A percentile compares a stretch with the other conserved stretches of the same genome.
phyloP scores from a whole-genome alignment of 2,329 filamentous ascomycete genomes.

The Verticillium longisporum region DNA sequence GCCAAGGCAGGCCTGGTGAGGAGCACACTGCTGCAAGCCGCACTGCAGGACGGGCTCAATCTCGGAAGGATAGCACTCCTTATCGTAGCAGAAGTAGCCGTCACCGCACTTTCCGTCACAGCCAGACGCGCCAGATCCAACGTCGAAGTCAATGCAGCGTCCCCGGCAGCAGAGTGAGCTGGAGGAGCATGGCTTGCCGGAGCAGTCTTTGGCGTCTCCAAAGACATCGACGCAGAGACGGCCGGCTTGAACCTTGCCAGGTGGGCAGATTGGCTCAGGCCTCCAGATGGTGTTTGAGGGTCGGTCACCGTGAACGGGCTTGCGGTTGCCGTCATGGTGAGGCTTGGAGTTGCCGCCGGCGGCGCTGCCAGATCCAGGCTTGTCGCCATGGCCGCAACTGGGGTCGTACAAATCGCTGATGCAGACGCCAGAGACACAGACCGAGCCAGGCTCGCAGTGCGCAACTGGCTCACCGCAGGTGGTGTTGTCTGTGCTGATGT shows the following conservation, averaged over 20 bases:
- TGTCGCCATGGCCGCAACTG: neutral
- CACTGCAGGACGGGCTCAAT: neutral
- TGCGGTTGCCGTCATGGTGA: neutral
- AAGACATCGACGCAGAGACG: neutral
- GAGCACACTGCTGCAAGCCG: neutral
- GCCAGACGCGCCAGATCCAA: neutral
- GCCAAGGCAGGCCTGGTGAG: neutral
- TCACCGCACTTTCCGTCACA: neutral
- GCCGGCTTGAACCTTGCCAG: neutral
- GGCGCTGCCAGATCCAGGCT: neutral
- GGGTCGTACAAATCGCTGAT: neutral
- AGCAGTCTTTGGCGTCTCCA: neutral
- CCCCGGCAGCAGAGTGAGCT: neutral
- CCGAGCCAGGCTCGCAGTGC: neutral
- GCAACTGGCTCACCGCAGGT: neutral
- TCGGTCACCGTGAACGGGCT: neutral
- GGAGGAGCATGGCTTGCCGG: neutral
- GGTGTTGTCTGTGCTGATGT: neutral
- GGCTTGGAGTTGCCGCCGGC: neutral
- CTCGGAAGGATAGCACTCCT: neutral
- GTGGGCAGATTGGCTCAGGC: too few species aligned
- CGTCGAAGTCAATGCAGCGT: neutral
- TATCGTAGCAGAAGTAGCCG: neutral
- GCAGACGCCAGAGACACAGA: neutral
- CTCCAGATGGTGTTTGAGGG: neutral